Conservation (phyloP, 495 filamentous ascomycete genomes). For the Podospora comata region DNA sequence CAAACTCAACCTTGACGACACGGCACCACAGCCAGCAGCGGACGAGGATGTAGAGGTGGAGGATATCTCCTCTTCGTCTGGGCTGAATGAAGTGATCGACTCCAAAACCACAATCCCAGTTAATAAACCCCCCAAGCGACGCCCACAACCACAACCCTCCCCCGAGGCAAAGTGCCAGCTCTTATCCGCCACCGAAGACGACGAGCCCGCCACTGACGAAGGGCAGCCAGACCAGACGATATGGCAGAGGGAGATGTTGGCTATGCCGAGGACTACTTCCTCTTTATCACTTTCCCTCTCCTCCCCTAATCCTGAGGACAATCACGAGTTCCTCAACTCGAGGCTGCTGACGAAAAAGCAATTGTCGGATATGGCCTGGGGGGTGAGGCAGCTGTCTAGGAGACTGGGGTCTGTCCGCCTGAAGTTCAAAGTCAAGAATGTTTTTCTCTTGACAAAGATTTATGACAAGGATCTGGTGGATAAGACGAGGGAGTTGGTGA, state of each 20-base stretch:
- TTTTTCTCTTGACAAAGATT: conserved; percentile 88
- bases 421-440: conserved; percentile 72
- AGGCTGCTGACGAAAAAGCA: conserved; percentile 85
- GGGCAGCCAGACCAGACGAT: conserved; percentile 47
- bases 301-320: not conserved
- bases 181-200: not conserved
- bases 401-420: conserved; percentile 74
- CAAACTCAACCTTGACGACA: not conserved
- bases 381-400: conserved; percentile 85
- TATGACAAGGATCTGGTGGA: conserved; percentile 78
- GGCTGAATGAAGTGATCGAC: not conserved
- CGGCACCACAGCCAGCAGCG: not conserved
- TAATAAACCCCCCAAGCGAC: not conserved
- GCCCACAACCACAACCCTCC: too few species aligned
- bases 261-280: conserved; percentile 10
- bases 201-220: conserved; percentile 5
- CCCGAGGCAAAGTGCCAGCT: not conserved
- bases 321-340: conserved; percentile 29
- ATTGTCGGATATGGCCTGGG: conserved; percentile 92
- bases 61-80: not conserved
- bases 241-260: conserved; percentile 39
- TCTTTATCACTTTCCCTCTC: not conserved
- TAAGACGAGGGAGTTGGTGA: conserved; percentile 70
- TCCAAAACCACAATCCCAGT: not conserved
- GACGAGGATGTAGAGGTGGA: not conserved